These are phyloP conservation scores for Phylloporus sp. DNA, from an alignment of 768 basidiomycete species.

Conservation along the genomic window DNA sequence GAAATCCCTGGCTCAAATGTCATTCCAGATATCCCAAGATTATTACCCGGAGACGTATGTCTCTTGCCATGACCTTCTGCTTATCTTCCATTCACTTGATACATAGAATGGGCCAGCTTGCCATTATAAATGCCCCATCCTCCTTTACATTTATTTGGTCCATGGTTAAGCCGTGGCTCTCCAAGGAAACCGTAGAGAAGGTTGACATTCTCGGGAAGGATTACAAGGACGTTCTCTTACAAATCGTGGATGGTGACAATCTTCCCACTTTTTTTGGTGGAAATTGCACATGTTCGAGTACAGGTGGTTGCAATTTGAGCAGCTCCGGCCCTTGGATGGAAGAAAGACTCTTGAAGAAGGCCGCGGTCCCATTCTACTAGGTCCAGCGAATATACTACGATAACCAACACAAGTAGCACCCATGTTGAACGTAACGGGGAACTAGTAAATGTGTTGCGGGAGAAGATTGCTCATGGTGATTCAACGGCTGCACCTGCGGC, in stretches of 20 bases:
- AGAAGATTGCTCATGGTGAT: conserved; percentile 9
- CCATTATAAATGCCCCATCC: conserved; percentile 67
- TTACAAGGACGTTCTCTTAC: conserved; percentile 53
- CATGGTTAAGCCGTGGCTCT: conserved; percentile 65
- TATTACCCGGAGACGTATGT: conserved; percentile 77
- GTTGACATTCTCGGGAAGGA: conserved; percentile 61
- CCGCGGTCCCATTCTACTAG: background rate
- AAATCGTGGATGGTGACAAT: conserved; percentile 59
- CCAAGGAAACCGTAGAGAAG: conserved; percentile 68
- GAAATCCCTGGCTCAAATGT: conserved; percentile 55
- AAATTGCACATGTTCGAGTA: conserved; percentile 53
- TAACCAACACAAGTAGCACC: background rate
- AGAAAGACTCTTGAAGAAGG: conserved; percentile 36
- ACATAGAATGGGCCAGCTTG: conserved; percentile 66
- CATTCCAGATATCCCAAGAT: conserved; percentile 75
- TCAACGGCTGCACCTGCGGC: background rate
- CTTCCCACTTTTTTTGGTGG: conserved; percentile 63
- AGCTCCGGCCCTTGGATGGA: conserved; percentile 72
- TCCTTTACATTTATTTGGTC: conserved; percentile 74
- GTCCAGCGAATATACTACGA: conserved; percentile 1
- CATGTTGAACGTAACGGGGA: conserved; percentile 1
- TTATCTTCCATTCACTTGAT: background rate
- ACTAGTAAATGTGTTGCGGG: background rate
- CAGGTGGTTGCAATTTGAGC: conserved; percentile 58
- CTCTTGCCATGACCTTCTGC: background rate